Conservation (phyloP, 495 filamentous ascomycete species). For the Xylaria intraflava region DNA sequence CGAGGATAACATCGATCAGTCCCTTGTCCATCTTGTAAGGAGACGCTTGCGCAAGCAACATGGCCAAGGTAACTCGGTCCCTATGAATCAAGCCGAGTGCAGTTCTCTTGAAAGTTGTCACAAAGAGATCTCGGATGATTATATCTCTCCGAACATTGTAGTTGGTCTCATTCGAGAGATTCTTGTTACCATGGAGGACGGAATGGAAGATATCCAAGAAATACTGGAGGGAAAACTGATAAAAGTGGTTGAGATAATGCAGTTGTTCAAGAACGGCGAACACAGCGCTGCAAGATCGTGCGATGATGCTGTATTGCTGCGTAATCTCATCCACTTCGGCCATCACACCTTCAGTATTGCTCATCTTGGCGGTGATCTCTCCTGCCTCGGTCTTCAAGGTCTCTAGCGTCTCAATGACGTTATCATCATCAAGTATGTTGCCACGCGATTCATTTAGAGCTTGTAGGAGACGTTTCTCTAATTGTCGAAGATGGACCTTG, state of each 20-base stretch:
- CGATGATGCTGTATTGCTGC: slow-evolving; percentile 84
- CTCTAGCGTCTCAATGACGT: slow-evolving; percentile 95
- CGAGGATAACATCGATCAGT: slow-evolving; percentile 79
- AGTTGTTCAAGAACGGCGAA: slow-evolving; percentile 96
- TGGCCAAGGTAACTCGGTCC: slow-evolving; percentile 89
- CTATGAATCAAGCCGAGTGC: slow-evolving; percentile 90
- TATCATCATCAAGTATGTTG: slow-evolving; percentile 97
- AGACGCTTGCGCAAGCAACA: slow-evolving; percentile 89
- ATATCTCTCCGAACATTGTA: slow-evolving; percentile 72
- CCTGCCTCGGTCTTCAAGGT: slow-evolving; percentile 95
- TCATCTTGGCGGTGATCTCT: slow-evolving; percentile 93
- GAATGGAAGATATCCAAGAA: slow-evolving; percentile 96
- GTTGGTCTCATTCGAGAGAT: slow-evolving; percentile 63
- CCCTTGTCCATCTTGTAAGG: slow-evolving; percentile 89
- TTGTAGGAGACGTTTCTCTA: slow-evolving; percentile 92
- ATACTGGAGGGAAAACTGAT: slow-evolving; percentile 97
- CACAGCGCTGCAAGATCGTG: slow-evolving; percentile 88
- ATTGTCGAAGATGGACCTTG: slow-evolving; percentile 87
- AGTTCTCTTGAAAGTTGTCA: slow-evolving; percentile 86
- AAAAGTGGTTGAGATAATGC: slow-evolving; percentile 98
- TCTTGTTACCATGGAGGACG: slow-evolving; percentile 76
- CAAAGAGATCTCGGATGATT: slow-evolving; percentile 83
- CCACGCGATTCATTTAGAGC: slow-evolving; percentile 95
- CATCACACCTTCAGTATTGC: slow-evolving; percentile 96
- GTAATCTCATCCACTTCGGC: slow-evolving; percentile 93